These are phyloP conservation scores for Ustilago sp. DNA, from an alignment of 1,284 basidiomycete genomes.

Conservation along the genomic window DNA sequence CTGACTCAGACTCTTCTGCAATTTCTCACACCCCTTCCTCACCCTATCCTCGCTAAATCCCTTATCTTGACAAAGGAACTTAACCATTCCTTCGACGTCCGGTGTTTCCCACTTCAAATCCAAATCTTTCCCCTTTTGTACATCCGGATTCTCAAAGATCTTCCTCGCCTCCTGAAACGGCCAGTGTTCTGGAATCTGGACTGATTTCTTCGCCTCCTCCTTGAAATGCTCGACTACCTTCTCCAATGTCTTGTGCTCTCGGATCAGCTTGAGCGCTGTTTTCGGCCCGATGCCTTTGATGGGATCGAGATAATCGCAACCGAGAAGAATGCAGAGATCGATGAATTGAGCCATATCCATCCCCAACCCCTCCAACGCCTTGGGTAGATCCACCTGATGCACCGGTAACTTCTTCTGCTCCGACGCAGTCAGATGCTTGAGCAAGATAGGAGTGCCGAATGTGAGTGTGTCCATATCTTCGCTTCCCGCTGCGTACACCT, in stretches of 20 bases:
- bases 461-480: constrained; percentile 99
- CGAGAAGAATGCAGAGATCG: constrained; percentile 94
- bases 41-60: constrained; percentile 99
- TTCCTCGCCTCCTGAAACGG: constrained; percentile 94
- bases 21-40: constrained; percentile 91
- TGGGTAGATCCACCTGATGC: constrained; percentile 86
- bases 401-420: constrained; percentile 99
- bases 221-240: constrained; percentile 84
- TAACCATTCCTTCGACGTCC: constrained; percentile 90
- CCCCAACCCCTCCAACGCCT: constrained; percentile 85
- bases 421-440: constrained; percentile 97
- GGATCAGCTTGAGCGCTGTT: constrained; percentile 90
- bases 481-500: constrained; percentile 95
- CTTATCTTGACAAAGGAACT: constrained; percentile 94
- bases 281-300: constrained; percentile 96
- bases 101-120: constrained; percentile 96
- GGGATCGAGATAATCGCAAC: constrained; percentile 97
- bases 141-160: constrained; percentile 89
- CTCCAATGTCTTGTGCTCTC: constrained; percentile 85
- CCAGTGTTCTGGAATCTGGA: constrained; percentile 87
- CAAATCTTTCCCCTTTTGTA: constrained; percentile 84
- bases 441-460: constrained; percentile 89
- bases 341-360: constrained; percentile 96
- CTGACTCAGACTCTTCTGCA: constrained; percentile 84
- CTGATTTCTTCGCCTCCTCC: constrained; percentile 66